These are phyloP conservation scores for Cytospora leucostoma DNA, from an alignment of 2,329 filamentous ascomycete species.

Conservation along the genomic window DNA sequence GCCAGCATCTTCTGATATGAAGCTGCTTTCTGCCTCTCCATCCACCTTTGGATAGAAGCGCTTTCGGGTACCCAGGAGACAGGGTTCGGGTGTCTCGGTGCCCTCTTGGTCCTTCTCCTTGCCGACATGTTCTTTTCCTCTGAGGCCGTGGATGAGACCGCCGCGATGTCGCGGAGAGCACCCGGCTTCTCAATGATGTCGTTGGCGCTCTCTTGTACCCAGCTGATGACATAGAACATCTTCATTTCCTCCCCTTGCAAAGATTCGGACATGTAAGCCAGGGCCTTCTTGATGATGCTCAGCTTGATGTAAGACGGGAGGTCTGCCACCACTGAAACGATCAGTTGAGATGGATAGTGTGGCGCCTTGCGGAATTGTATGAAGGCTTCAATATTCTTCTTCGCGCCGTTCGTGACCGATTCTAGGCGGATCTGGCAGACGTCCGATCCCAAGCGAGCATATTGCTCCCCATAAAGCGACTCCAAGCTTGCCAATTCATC, in stretches of 20 bases:
- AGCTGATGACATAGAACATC: slow-evolving; percentile 85
- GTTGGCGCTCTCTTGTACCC: slow-evolving; percentile 84
- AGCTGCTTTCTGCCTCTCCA: slow-evolving; percentile 62
- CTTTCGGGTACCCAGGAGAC: slow-evolving; percentile 65
- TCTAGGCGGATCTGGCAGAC: slow-evolving; percentile 72
- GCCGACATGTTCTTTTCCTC: slow-evolving; percentile 46
- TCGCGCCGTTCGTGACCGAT: slow-evolving; percentile 53
- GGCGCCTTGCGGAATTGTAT: slow-evolving; percentile 71
- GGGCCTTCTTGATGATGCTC: slow-evolving; percentile 76
- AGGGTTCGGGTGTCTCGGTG: slow-evolving; percentile 53
- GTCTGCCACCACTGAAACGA: slow-evolving; percentile 68
- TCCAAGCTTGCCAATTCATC: slow-evolving; percentile 84
- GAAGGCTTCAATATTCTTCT: slow-evolving; percentile 52
- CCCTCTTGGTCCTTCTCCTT: slow-evolving; percentile 36
- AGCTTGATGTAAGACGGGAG: slow-evolving; percentile 92
- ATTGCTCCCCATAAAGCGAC: slow-evolving; percentile 81
- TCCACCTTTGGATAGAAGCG: slow-evolving; percentile 68
- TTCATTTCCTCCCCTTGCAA: slow-evolving; percentile 84
- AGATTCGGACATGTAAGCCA: slow-evolving; percentile 69
- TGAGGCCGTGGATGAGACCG: slow-evolving; percentile 68
- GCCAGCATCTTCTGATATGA: slow-evolving; percentile 74
- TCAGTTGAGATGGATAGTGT: slow-evolving; percentile 70
- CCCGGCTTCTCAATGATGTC: slow-evolving; percentile 84
- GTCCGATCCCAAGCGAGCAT: slow-evolving; percentile 59
- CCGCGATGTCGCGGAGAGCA: slow-evolving; percentile 78